These are phyloP conservation scores for Tulasnella sp. DNA, from an alignment of 768 basidiomycete genomes.

Conservation along the genomic window DNA sequence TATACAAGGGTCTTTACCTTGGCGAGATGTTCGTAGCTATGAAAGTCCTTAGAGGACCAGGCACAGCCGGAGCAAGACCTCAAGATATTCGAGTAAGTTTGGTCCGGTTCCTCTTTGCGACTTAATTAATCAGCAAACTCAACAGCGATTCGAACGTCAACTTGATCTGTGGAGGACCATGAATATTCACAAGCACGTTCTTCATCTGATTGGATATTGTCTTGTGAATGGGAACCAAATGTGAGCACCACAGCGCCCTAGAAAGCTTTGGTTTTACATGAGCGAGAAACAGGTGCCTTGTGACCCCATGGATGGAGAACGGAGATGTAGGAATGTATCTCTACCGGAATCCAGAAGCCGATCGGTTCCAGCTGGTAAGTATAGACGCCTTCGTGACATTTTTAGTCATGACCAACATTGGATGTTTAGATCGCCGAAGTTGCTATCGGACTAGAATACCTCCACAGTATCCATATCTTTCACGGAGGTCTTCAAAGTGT, in stretches of 20 bases:
- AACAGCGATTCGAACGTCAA: constrained; percentile 2
- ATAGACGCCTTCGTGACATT: neutral
- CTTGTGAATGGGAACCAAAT: no score
- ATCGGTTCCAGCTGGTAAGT: neutral
- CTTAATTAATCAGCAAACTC: neutral
- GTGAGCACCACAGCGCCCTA: no score
- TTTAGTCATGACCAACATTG: neutral
- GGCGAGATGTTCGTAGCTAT: constrained; percentile 3
- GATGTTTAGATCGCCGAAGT: constrained; percentile 1
- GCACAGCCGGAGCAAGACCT: neutral
- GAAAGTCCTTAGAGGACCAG: neutral
- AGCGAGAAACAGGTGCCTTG: neutral
- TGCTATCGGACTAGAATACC: neutral
- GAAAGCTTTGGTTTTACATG: no score
- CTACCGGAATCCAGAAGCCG: neutral
- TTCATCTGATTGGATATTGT: neutral
- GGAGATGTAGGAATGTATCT: constrained; percentile 1
- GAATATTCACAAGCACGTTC: neutral
- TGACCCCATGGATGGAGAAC: neutral
- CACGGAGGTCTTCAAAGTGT: constrained; percentile 1
- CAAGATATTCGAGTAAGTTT: neutral
- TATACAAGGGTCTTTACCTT: constrained; percentile 5
- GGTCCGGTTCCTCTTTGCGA: neutral
- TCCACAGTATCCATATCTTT: constrained; percentile 2
- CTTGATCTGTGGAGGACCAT: constrained; percentile 6